Evolutionary conservation across 306 rosid species (phyloP), one percentile per base, ranked within the genome.

Genomic region (Quercus berberidifolia): DNA sequence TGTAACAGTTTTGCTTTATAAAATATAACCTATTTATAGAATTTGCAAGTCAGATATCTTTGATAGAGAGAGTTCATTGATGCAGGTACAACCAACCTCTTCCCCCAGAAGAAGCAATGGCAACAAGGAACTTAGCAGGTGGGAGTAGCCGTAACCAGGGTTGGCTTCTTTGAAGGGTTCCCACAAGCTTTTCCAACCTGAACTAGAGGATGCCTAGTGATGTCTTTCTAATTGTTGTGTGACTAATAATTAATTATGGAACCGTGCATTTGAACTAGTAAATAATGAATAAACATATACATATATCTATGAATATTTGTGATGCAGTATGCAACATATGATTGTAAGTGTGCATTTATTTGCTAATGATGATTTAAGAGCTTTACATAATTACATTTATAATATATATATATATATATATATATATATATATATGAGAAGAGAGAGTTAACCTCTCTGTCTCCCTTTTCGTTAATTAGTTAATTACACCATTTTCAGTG

Each of bases 161-260:
- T 33, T 79, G 83, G 83, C 57, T 79, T 30, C 57, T 79, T 59
- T 73, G 59, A 73, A 80, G 35, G 35, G 1, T 28, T 26, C n/a
- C 49, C 8, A 41, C 20, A 26, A 41, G 25, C 70, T 38, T 70
- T 78, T 57, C 63, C 63, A 8, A 64, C 46, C 43, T 10, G 54
- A 49, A 49, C 13, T 49, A 49, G 54, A 49, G 54, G 15, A 49
- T 49, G 54, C 54, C 54, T 1, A 12, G 54, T 49, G 15, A 49
- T 1, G 17, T 49, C 15, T 11, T 2, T 58, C 28, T 3, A 23
- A 59, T 10, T 23, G 25, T 21, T 4, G 65, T 59, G 65, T 9
- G 65, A 21, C 26, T 59, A 49, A 21, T 63, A 63, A 28, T 26
- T 26, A 33, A 31, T 68, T 6, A 68, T 35, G 5, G 52, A 35